Evolutionary conservation across 1,284 basidiomycete species (phyloP), one percentile per base, ranked within the genome.

Genomic region (Cystobasidium slooffiae): DNA sequence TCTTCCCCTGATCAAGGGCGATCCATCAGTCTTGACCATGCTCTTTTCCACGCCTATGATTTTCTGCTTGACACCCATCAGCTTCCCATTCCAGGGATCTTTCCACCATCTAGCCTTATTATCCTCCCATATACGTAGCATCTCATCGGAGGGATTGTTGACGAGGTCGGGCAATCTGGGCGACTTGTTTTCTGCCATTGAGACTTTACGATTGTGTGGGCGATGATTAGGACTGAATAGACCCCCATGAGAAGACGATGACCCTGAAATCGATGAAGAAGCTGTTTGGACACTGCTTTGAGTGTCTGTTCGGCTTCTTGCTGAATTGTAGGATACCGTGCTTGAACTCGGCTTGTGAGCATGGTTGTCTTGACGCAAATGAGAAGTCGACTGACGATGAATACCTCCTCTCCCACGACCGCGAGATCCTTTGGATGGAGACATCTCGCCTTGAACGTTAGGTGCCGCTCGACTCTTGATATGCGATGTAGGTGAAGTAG

Each of bases 101-200:
- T 61, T 44, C 44, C 68, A 58, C 68, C 68, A 69, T 37, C 31
- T 69, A 10, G 43, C 46, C 49, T 52, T 69, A 20, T 46, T 61
- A 6, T 18, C 49, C n/a, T 52, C 49, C 46, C 49, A 52, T 7
- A 52, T 53, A 22, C 47, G 47, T 20, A 63, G 20, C 43, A 43
- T 37, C 31, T 63, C 61, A 6, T 24, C 16, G 6, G 61, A 24
- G 31, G 61, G 61, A 49, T 47, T 63, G 8, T n/a, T 43, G 14
- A 63, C 5, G 8, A 24, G 6, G 24, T 24, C 44, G 12, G 61
- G 61, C 20, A 63, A 31, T 1, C 8, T 47, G 43, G 44, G 31
- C 24, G 18, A 22, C 20, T 44, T 47, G 6, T 63, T 63, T 63
- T 63, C 61, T 7, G 20, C 44, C 20, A 18, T 20, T 31, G 44